phyloP scores from a whole-genome alignment of 1,139 yeast species.

The Scheffersomyces segobiensis region DNA sequence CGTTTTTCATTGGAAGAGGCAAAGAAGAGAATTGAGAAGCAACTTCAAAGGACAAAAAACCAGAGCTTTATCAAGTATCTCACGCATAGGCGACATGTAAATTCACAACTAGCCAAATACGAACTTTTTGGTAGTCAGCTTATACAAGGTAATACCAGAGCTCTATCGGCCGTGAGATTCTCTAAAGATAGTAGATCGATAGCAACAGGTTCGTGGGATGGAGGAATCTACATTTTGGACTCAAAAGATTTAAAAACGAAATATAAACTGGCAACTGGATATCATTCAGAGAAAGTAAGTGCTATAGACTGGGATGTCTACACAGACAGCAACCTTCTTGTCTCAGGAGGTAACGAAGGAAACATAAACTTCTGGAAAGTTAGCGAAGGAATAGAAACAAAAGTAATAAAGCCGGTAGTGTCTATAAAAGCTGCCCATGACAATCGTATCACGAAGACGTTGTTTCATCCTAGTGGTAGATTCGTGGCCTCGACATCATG shows the following conservation, averaged over 20 bases:
- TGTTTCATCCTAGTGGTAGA: conserved; percentile 64
- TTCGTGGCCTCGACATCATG: conserved; percentile 71
- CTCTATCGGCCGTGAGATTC: conserved; percentile 61
- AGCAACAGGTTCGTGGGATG: conserved; percentile 87
- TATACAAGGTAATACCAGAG: conserved; percentile 57
- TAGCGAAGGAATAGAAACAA: conserved; percentile 7
- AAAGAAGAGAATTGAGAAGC: conserved; percentile 35
- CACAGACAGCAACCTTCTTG: conserved; percentile 18
- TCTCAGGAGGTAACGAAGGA: conserved; percentile 72
- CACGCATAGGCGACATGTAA: conserved; percentile 48
- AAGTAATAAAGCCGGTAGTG: conserved; percentile 14
- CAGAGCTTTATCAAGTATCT: conserved; percentile 31
- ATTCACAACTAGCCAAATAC: conserved; percentile 33
- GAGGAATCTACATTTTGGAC: conserved; percentile 56
- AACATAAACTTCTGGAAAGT: conserved; percentile 48
- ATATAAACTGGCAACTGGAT: conserved; percentile 23
- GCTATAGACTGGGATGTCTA: conserved; percentile 63
- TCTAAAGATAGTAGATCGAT: conserved; percentile 36
- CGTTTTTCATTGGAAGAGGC: conserved; percentile 51
- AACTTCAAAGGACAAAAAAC: conserved; percentile 15
- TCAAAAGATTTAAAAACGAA: conserved; percentile 34
- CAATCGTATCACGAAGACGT: conserved; percentile 60
- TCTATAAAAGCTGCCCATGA: conserved; percentile 42
- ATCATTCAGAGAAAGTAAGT: conserved; percentile 63
- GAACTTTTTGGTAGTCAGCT: conserved; percentile 70